A percentile compares a stretch with the other conserved stretches of the same genome.
Conservation (phyloP, 768 basidiomycete species). For the Xerocomellus chrysenteron region DNA sequence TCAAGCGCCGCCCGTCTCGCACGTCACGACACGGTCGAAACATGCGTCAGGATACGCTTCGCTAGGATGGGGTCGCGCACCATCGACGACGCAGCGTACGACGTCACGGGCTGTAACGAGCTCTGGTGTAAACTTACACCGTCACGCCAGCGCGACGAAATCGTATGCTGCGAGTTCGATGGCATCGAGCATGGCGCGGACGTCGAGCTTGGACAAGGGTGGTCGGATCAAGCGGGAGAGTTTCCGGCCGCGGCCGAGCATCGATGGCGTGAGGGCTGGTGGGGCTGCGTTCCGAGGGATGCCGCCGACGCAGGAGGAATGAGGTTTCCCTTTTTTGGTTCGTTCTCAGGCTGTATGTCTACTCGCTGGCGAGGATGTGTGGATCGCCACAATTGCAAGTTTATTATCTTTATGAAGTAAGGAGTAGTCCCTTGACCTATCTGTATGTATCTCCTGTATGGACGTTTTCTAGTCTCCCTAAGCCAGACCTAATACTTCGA, state of each 20-base stretch:
- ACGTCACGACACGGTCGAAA: constrained; percentile 27
- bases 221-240: constrained; percentile 66
- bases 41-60: constrained; percentile 27
- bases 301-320: constrained; percentile 29
- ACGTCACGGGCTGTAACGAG: constrained; percentile 21
- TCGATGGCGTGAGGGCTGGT: constrained; percentile 41
- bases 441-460: constrained; percentile 8
- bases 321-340: neutral
- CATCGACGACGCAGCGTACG: constrained; percentile 33
- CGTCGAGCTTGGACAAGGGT: constrained; percentile 41
- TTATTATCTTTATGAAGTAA: constrained; percentile 25
- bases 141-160: constrained; percentile 12
- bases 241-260: constrained; percentile 78
- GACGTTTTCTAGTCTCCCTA: neutral
- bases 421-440: neutral
- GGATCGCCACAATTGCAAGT: neutral
- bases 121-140: constrained; percentile 8
- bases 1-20: constrained; percentile 4
- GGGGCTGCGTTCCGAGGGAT: constrained; percentile 21
- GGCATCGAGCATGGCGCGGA: constrained; percentile 10
- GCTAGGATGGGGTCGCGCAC: constrained; percentile 36
- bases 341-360: constrained; percentile 1
- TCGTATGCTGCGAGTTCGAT: constrained; percentile 12
- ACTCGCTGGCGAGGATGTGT: constrained; percentile 24
- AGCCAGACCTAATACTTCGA: too few species aligned